Conservation (phyloP, 768 basidiomycete species). For the Panaeolus cyanescens region DNA sequence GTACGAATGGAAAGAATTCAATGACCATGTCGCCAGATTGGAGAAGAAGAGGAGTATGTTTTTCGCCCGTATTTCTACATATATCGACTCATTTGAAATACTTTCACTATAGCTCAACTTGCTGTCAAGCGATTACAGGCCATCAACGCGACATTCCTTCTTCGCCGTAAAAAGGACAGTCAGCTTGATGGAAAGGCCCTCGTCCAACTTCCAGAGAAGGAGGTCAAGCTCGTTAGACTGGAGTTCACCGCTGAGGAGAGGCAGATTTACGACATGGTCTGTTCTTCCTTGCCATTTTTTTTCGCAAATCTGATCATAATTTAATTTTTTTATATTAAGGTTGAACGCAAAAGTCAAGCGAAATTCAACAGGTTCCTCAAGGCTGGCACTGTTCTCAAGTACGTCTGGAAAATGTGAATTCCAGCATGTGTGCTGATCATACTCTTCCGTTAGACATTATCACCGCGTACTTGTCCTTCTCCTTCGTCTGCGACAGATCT, state of each 20-base stretch:
- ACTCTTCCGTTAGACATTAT: conserved; percentile 44
- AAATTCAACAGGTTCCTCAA: conserved; percentile 64
- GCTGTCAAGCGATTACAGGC: conserved; percentile 63
- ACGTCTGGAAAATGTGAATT: conserved; percentile 12
- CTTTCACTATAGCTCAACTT: conserved; percentile 37
- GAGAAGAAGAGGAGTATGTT: conserved; percentile 57
- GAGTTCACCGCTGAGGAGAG: conserved; percentile 64
- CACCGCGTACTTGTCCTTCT: conserved; percentile 52
- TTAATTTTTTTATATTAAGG: no score
- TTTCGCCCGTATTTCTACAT: conserved; percentile 6
- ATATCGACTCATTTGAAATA: not conserved
- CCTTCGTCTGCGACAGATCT: conserved; percentile 65
- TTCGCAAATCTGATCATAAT: not conserved
- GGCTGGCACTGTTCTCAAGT: conserved; percentile 72
- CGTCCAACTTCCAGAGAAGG: conserved; percentile 65
- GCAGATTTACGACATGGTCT: conserved; percentile 55
- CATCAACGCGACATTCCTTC: conserved; percentile 51
- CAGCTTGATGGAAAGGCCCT: conserved; percentile 68
- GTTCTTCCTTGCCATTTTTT: not conserved
- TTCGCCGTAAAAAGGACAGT: conserved; percentile 67
- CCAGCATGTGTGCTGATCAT: not conserved
- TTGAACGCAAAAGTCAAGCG: conserved; percentile 55
- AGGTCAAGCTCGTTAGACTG: conserved; percentile 49
- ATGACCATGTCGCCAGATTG: conserved; percentile 33
- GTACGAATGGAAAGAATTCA: conserved; percentile 47